Evolutionary conservation across 2,329 filamentous ascomycete genomes (phyloP), one percentile per base, ranked within the genome.

Genomic region (Aspergillus japonicus): DNA sequence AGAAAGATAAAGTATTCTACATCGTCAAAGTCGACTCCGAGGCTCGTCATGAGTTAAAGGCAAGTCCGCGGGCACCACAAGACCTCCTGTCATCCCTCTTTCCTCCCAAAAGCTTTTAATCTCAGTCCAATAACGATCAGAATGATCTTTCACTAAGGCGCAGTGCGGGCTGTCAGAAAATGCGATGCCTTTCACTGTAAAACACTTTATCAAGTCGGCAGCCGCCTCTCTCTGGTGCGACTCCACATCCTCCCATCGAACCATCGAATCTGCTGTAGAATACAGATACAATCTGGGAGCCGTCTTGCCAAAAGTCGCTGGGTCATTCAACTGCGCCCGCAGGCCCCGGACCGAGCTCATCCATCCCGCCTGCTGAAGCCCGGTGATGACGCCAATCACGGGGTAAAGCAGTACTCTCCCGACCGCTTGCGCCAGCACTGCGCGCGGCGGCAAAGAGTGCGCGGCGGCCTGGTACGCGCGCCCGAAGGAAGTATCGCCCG

Each of bases 171-270:
- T 59, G 33, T 55, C 44, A 26, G 61, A 56, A 59, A 69, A 69
- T 2, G 39, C n/a, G 7, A 64, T 61, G 7, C 65, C 57, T 6
- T 61, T 47, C 12, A 58, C 62, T 2, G 16, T 2, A 47, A 57
- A 65, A 1, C 67, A 66, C 23, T 48, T 44, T n/a, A 39, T 1
- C 33, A 35, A 35, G 11, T 14, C 33, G 14, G 14, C 26, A 14
- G 35, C 56, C 11, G 64, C 64, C 16, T 65, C 62, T n/a, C 56
- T 47, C 29, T 62, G 42, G 57, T 68, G 66, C 7, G 50, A 51
- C 50, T 66, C 61, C 11, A 69, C 64, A 53, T 66, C 64, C 31
- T 59, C 47, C 64, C 64, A 69, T 14, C 54, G 49, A 19, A 69
- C 58, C 58, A 67, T 64, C 8, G 47, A 19, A 50, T 70, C 66